Evolutionary conservation across 305 asterid genomes (phyloP), one percentile per base, ranked within the genome.

Genomic region (Withania somnifera): DNA sequence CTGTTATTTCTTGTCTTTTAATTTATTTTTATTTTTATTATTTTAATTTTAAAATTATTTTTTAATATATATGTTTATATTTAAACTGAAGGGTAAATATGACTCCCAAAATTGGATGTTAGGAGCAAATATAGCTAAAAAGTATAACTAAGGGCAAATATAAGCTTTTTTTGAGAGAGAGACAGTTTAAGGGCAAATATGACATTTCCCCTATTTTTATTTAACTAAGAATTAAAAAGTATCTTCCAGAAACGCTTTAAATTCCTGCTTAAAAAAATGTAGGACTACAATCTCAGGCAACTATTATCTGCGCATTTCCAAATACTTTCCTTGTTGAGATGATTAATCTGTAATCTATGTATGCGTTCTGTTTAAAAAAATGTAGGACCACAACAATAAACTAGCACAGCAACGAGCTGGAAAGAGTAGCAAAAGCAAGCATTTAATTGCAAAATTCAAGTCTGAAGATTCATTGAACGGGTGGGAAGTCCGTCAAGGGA

Each of bases 351-450:
- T 71, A 38, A 57, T 56, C 60, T 77, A 20, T 56, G 22, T 15
- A 45, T 45, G 26, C 83, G 47, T 42, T 79, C 45, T 78, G 17
- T 24, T 64, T 77, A 45, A 54, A 79, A 19, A 66, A 83, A 52
- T 81, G 84, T 73, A 95, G 99, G 99, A 95, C 88, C 91, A 91
- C 82, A 94, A 94, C 89, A 94, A 95, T 86, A 78, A 92, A 85
- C 90, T 95, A 83, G 99, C 99, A 77, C 98, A 95, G 82, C 86
- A 92, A 73, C 92, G 99, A 77, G 97, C 99, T 30, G 99, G 99
- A 63, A 95, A 94, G 86, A 95, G 99, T 92, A 95, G 99, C 93
- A 95, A 95, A 89, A 95, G 99, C 89, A 95, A 95, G 91, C 97
- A 94, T 38, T 83, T 91, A 85, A 92, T 95, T 45, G 86, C 97